These are phyloP conservation scores for Mycena belliarum DNA, from an alignment of 768 basidiomycete species.

Conservation along the genomic window DNA sequence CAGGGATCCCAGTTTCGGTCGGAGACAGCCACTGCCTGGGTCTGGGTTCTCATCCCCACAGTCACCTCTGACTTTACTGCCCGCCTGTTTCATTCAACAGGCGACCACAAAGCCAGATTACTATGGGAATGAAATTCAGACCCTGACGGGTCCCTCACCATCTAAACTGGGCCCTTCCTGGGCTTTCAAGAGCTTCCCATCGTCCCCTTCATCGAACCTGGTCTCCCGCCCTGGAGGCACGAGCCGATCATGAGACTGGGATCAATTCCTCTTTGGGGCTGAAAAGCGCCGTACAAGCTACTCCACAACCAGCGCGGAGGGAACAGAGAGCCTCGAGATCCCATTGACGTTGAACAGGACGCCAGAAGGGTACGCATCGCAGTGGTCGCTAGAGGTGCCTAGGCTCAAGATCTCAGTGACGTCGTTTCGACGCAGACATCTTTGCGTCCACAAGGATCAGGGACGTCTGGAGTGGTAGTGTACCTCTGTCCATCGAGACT, in stretches of 20 bases:
- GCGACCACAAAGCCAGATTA: conserved; percentile 6
- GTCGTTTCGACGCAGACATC: not conserved
- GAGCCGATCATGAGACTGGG: not conserved
- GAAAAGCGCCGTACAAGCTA: too few relatives aligned
- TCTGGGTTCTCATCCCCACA: not conserved
- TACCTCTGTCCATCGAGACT: not conserved
- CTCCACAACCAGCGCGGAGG: too few relatives aligned
- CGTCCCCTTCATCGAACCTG: not conserved
- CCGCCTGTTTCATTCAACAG: not conserved
- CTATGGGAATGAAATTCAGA: conserved; percentile 10
- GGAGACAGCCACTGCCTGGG: not conserved
- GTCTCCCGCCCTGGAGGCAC: not conserved
- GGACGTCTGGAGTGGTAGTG: not conserved
- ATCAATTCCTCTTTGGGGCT: not conserved
- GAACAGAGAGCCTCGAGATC: not conserved
- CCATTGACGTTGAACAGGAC: not conserved
- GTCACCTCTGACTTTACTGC: not conserved
- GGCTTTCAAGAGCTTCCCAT: not conserved
- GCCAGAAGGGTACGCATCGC: not conserved
- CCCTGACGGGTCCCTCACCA: not conserved
- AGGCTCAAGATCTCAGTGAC: not conserved
- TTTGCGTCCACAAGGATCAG: not conserved
- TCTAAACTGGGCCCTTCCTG: not conserved
- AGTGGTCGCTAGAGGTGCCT: not conserved
- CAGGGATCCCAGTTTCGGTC: not conserved